phyloP scores from a whole-genome alignment of 495 filamentous ascomycete genomes.

The Eremomyces bilateralis region DNA sequence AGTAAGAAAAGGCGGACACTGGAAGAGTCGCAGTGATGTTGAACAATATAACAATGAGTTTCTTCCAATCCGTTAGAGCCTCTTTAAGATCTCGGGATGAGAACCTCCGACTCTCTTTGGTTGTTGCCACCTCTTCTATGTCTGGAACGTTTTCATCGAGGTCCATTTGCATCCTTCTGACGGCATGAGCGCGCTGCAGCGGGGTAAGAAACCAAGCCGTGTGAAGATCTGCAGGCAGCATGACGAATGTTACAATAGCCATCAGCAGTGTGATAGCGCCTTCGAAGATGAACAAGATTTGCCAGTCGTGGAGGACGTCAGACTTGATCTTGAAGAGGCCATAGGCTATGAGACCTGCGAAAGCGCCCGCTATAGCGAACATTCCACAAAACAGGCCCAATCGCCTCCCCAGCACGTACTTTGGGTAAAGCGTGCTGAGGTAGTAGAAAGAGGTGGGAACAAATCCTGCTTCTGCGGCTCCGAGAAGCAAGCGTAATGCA shows the following conservation, averaged over 20 bases:
- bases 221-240: conserved; percentile 1
- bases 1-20: conserved; percentile 3
- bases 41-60: conserved; percentile 1
- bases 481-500: conserved; percentile 5
- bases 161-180: conserved; percentile 4
- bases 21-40: conserved; percentile 4
- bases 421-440: conserved; percentile 7
- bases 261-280: conserved; percentile 3
- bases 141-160: conserved; percentile 1
- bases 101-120: background rate
- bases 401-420: conserved; percentile 5
- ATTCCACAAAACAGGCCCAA: conserved; percentile 5
- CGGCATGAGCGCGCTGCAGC: conserved; percentile 3
- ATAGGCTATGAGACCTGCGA: conserved; percentile 7
- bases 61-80: conserved; percentile 5
- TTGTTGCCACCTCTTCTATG: background rate
- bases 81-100: conserved; percentile 3
- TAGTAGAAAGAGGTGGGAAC: conserved; percentile 6
- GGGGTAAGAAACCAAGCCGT: conserved; percentile 6
- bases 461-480: conserved; percentile 7
- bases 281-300: conserved; percentile 5
- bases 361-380: conserved; percentile 8
- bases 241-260: conserved; percentile 2
- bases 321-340: conserved; percentile 6
- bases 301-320: conserved; percentile 5